A percentile compares a stretch with the other conserved stretches of the same genome.
Conservation (phyloP, 2,329 filamentous ascomycete genomes). For the Penicillium verrucosum region DNA sequence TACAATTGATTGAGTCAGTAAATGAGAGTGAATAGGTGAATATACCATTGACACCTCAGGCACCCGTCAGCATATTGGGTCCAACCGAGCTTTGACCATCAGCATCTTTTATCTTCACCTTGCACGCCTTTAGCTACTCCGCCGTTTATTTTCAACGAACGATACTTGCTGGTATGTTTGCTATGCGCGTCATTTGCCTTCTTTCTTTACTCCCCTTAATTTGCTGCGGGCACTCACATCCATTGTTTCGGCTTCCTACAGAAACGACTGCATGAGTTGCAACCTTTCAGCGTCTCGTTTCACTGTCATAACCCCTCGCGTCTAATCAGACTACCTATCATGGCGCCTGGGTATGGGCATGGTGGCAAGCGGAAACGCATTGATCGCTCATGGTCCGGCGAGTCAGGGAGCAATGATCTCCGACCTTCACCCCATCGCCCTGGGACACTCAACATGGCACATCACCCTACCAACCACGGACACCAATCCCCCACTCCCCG, state of each 20-base stretch:
- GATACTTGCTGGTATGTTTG: constrained; percentile 15
- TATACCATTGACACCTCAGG: constrained; percentile 18
- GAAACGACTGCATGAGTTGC: constrained; percentile 33
- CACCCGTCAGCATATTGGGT: constrained; percentile 1
- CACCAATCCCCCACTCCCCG: constrained; percentile 35
- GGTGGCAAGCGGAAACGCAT: constrained; percentile 56
- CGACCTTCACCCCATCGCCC: constrained; percentile 49
- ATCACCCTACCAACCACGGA: constrained; percentile 42
- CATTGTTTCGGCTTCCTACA: constrained; percentile 2
- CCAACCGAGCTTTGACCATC: constrained; percentile 18
- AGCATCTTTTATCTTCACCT: constrained; percentile 16
- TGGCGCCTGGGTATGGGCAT: constrained; percentile 49
- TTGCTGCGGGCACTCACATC: constrained; percentile 15
- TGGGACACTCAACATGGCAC: constrained; percentile 50
- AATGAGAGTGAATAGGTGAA: neutral
- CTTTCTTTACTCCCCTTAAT: neutral
- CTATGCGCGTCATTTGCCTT: neutral
- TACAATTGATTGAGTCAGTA: neutral
- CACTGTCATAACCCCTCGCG: constrained; percentile 27
- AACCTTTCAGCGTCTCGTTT: constrained; percentile 27
- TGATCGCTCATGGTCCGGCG: constrained; percentile 45
- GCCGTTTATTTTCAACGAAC: constrained; percentile 6
- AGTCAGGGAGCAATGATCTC: constrained; percentile 38
- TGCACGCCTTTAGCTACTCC: constrained; percentile 7
- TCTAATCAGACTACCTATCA: constrained; percentile 33